These are phyloP conservation scores for Amaranthus tricolor DNA, from an alignment of 179 eudicot species.

Conservation along the genomic window DNA sequence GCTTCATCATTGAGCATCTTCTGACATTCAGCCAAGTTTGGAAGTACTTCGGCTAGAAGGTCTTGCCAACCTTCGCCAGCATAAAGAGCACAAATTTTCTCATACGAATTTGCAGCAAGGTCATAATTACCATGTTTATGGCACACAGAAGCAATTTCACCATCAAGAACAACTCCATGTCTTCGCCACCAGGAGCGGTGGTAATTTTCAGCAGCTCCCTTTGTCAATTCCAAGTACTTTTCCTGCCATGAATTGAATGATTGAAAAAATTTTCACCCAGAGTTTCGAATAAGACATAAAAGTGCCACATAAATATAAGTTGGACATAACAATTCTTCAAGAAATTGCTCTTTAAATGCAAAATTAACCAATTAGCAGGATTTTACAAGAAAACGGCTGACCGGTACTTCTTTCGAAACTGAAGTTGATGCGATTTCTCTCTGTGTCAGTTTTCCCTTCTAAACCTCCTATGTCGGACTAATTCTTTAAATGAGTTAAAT, in stretches of 20 bases:
- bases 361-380: neutral
- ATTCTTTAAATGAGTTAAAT: too few species aligned
- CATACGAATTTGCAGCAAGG: constrained; percentile 86
- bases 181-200: constrained; percentile 98
- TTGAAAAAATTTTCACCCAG: neutral
- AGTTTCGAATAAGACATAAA: neutral
- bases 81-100: constrained; percentile 97
- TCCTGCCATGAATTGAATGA: constrained; percentile 37
- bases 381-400: neutral
- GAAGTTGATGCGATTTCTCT: too few species aligned
- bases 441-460: too few species aligned
- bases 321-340: neutral
- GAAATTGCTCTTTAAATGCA: neutral
- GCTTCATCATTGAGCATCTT: constrained; percentile 90
- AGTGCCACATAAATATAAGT: neutral
- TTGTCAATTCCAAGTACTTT: constrained; percentile 85
- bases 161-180: constrained; percentile 97
- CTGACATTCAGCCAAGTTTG: constrained; percentile 94
- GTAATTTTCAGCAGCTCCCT: constrained; percentile 92
- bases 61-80: constrained; percentile 99
- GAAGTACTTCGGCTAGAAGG: constrained; percentile 92
- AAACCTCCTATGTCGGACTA: too few species aligned
- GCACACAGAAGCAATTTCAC: constrained; percentile 90
- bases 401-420: too few species aligned
- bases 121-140: constrained; percentile 76